Evolutionary conservation across 2,329 filamentous ascomycete species (phyloP), one percentile per base, ranked within the genome.

Genomic region (Fusarium humuli): DNA sequence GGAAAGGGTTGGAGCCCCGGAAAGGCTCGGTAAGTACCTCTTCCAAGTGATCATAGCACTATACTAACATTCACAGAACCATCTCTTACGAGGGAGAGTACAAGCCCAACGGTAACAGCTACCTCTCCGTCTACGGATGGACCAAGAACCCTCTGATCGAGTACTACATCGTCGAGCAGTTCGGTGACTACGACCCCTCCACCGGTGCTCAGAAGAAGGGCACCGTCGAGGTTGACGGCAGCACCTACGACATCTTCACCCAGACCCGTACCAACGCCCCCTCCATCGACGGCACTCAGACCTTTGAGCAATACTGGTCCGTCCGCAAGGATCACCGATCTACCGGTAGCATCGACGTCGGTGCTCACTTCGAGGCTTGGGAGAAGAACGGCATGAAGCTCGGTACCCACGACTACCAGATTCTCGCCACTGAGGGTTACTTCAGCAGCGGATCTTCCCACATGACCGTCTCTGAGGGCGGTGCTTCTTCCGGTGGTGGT

Each of bases 301-400:
- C 83, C 49, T 87, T 87, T 75, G 77, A 83, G 75, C 85, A 87
- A 78, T 87, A 82, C 79, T 86, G 83, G 84, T 84, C 82, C 20
- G 82, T 88, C 32, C 82, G 86, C 58, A 77, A 79, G 61, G 77
- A 69, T 47, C 86, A 87, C 81, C 81, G 85, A 49, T 79, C 80
- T 20, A 79, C 81, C 42, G 87, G 86, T 6, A 84, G 82, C 14
- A 82, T 89, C 57, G 84, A 81, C 22, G 80, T 81, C 6, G 78
- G 76, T 25, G 83, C 81, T 64, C 86, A 88, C 76, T 87, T 88
- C 69, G 80, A 84, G 66, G 85, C 85, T 7, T 88, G 86, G 86
- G 75, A 76, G 23, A 79, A 80, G 53, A 72, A 77, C n/a, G 86
- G 86, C 8, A 76, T 87, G 78, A 80, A 77, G 32, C 73, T 88